These are phyloP conservation scores for Crucibulum laeve DNA, from an alignment of 768 basidiomycete species.

Conservation along the genomic window DNA sequence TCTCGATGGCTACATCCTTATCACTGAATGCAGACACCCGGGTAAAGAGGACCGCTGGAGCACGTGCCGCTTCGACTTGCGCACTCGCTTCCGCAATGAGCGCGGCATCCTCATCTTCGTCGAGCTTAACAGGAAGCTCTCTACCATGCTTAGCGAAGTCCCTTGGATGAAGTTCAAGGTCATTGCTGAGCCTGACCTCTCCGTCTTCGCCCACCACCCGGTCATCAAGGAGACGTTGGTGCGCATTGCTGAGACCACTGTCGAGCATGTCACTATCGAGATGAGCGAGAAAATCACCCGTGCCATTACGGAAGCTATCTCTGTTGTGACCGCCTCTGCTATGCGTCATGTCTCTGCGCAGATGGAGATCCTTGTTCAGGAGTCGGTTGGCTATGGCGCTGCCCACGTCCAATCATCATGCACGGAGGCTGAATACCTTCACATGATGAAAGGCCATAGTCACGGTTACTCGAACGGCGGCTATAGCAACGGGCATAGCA, in stretches of 20 bases:
- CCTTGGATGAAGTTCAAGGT: constrained; percentile 24
- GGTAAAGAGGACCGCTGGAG: neutral
- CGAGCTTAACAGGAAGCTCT: neutral
- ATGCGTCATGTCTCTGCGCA: neutral
- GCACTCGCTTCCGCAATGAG: neutral
- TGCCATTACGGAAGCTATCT: neutral
- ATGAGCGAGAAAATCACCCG: neutral
- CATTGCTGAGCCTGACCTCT: constrained; percentile 18
- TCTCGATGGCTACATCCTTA: neutral
- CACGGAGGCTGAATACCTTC: no score
- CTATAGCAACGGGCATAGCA: no score
- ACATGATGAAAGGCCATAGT: no score
- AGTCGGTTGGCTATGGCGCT: neutral
- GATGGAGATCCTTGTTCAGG: neutral
- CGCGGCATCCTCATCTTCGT: neutral
- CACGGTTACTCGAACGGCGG: no score
- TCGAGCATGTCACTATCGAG: neutral
- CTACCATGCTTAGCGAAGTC: constrained; percentile 11
- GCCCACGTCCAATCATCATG: no score
- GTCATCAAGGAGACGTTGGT: neutral
- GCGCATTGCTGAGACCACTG: neutral
- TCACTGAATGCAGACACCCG: neutral
- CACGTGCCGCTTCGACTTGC: neutral
- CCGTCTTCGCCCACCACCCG: constrained; percentile 12
- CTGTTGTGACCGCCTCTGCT: neutral